phyloP scores from a whole-genome alignment of 768 basidiomycete genomes.

The Russula emetica region DNA sequence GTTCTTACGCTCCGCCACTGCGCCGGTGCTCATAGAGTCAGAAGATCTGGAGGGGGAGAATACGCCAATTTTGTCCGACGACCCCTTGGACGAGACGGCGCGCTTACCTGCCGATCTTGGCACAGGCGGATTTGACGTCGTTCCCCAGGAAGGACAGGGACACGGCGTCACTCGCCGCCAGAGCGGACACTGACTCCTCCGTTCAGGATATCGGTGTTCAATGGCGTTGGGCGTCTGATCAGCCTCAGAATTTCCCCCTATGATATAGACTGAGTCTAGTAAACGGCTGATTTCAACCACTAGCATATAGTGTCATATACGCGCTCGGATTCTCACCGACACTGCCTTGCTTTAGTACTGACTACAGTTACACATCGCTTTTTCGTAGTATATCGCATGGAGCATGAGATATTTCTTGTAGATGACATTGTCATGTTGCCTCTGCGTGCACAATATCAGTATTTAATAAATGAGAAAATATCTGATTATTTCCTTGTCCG shows the following conservation, averaged over 20 bases:
- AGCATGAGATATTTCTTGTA: not conserved
- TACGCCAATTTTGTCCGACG: conserved; percentile 49
- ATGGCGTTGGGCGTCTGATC: not conserved
- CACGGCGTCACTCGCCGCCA: conserved; percentile 23
- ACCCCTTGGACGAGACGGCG: conserved; percentile 79
- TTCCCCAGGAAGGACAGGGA: conserved; percentile 39
- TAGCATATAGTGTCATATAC: not conserved
- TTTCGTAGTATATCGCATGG: not conserved
- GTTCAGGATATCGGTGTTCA: not conserved
- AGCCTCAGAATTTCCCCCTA: not conserved
- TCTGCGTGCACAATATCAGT: not conserved
- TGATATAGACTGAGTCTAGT: not conserved
- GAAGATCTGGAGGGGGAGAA: conserved; percentile 30
- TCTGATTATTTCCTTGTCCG: not conserved
- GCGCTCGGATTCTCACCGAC: not conserved
- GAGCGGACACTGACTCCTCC: conserved; percentile 7
- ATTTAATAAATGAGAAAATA: conserved; percentile 16
- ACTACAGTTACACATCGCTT: not conserved
- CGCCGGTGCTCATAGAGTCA: conserved; percentile 17
- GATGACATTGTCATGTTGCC: not conserved
- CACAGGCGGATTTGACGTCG: conserved; percentile 79
- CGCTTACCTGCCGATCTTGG: conserved; percentile 75
- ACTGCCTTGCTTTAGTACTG: not conserved
- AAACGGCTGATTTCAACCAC: not conserved
- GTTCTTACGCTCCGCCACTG: conserved; percentile 46